Percentiles rank a stretch among this genome's conserved stretches.
phyloP scores from a whole-genome alignment of 208 protist genomes.

The Leptomonas pyrrhocoris region DNA sequence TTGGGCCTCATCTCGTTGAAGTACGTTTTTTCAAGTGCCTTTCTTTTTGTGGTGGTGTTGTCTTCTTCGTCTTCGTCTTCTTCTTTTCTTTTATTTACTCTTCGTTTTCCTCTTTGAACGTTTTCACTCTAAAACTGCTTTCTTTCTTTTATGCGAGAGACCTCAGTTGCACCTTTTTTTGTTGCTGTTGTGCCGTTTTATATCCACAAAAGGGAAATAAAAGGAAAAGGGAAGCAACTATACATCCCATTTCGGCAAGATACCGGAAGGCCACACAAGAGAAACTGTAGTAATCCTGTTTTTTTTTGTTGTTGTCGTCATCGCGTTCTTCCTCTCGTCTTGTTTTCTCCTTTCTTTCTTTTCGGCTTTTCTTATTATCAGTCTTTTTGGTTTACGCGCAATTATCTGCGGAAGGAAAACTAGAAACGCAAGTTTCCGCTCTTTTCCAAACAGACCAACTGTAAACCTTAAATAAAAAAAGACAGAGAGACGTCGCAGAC shows the following conservation, averaged over 20 bases:
- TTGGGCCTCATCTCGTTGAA: background rate
- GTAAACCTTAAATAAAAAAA: background rate
- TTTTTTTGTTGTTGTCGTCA: background rate
- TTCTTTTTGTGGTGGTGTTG: background rate
- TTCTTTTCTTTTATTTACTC: background rate
- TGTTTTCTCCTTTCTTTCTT: background rate
- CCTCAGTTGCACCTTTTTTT: no score
- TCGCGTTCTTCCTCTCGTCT: background rate
- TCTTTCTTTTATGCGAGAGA: background rate
- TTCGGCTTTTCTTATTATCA: background rate
- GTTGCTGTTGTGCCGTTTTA: background rate
- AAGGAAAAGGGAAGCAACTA: background rate
- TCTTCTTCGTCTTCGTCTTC: no score
- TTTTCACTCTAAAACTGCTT: conserved; percentile 1
- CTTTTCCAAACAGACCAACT: background rate
- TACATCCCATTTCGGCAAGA: background rate
- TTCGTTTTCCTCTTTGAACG: conserved; percentile 3
- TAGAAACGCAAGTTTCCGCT: conserved; percentile 8
- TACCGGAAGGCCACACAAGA: background rate
- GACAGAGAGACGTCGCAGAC: no score
- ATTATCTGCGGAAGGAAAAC: background rate
- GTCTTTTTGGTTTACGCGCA: background rate
- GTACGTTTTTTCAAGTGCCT: background rate
- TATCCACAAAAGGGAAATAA: background rate
- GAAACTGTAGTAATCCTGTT: background rate